Conservation (phyloP, 345 rosid species). For the Eucalyptus tenuipes region DNA sequence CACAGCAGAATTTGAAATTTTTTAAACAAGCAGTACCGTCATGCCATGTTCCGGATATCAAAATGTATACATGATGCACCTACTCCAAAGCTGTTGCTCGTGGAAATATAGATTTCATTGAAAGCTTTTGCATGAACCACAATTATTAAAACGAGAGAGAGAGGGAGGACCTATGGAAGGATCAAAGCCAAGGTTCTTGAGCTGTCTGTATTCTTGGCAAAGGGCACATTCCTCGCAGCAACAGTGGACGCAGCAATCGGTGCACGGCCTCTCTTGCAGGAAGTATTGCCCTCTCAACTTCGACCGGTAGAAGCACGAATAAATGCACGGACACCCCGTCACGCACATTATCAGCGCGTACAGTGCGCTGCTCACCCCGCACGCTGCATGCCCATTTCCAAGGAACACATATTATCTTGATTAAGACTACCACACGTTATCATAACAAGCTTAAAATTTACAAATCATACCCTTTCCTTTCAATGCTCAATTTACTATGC, state of each 20-base stretch:
- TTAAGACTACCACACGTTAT: neutral
- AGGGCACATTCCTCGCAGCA: constrained; percentile 55
- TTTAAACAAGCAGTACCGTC: neutral
- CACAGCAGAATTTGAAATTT: neutral
- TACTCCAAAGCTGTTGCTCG: neutral
- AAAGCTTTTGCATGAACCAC: neutral
- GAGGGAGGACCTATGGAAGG: constrained; percentile 24
- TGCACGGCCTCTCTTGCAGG: constrained; percentile 36
- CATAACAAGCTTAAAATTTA: neutral
- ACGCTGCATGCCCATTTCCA: constrained; percentile 21
- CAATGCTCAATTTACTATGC: neutral
- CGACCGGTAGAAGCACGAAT: constrained; percentile 52
- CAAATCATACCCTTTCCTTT: neutral
- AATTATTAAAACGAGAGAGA: neutral
- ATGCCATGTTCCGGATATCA: neutral
- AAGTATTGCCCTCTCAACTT: constrained; percentile 54
- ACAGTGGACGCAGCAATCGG: constrained; percentile 41
- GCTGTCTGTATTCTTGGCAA: constrained; percentile 60
- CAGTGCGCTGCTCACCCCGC: constrained; percentile 35
- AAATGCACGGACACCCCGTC: constrained; percentile 38
- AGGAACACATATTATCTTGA: neutral
- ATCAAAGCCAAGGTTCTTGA: constrained; percentile 46
- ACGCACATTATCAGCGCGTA: constrained; percentile 18
- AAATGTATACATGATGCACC: neutral
- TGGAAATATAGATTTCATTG: neutral